Conservation (phyloP, 768 basidiomycete species). For the Coprinellus micaceus region DNA sequence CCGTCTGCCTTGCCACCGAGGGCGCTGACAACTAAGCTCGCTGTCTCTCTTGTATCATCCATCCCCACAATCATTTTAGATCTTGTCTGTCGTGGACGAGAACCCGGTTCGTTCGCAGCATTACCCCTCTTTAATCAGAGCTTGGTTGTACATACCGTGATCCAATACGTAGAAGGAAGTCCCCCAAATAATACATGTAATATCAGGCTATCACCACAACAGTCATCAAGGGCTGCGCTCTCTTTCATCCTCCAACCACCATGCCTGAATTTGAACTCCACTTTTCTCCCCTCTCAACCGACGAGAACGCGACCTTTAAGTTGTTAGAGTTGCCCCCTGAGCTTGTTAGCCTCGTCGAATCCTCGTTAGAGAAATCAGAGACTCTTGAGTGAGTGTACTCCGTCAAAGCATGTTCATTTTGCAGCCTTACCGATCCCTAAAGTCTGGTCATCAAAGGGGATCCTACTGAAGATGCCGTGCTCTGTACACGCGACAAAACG, state of each 20-base stretch:
- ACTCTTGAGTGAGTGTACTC: slow-evolving; percentile 14
- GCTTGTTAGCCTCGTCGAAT: slow-evolving; percentile 58
- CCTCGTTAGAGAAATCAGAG: slow-evolving; percentile 33
- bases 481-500: slow-evolving; percentile 80
- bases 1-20: slow-evolving; percentile 57
- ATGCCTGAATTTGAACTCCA: slow-evolving; percentile 49
- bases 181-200: slow-evolving; percentile 4
- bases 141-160: background rate
- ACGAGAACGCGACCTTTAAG: slow-evolving; percentile 55
- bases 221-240: slow-evolving; percentile 3
- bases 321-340: slow-evolving; percentile 74
- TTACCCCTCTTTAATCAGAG: slow-evolving; percentile 4
- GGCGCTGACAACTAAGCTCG: slow-evolving; percentile 38
- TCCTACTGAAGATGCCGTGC: slow-evolving; percentile 78
- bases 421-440: slow-evolving; percentile 13
- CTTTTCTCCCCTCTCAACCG: slow-evolving; percentile 47
- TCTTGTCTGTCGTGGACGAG: slow-evolving; percentile 6
- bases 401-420: background rate
- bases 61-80: background rate
- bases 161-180: slow-evolving; percentile 7
- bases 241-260: slow-evolving; percentile 3
- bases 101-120: background rate
- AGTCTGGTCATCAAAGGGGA: slow-evolving; percentile 82
- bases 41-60: slow-evolving; percentile 9
- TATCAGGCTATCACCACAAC: slow-evolving; percentile 11